phyloP scores from a whole-genome alignment of 331 rosid species.

The Malus hybrid region DNA sequence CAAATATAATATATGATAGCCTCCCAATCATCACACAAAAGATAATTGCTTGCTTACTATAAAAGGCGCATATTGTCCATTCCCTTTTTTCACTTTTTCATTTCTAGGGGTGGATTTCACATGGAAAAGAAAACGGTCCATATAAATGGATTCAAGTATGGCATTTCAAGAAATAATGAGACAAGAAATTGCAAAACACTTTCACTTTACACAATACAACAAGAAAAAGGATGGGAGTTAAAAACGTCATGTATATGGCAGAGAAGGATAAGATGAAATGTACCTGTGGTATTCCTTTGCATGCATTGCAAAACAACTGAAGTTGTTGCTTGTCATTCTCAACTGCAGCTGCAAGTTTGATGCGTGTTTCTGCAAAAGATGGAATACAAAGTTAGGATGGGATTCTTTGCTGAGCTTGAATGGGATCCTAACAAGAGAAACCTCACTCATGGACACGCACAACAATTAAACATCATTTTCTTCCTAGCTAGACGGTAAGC shows the following conservation, averaged over 20 bases:
- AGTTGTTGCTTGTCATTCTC: slow-evolving; percentile 76
- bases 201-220: no score
- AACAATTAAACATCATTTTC: slow-evolving; percentile 4
- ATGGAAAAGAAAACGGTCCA: no score
- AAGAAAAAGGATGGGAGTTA: background rate
- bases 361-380: slow-evolving; percentile 52
- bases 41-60: background rate
- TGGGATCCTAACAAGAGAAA: slow-evolving; percentile 6
- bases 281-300: slow-evolving; percentile 98
- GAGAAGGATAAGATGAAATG: slow-evolving; percentile 11
- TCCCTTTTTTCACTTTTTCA: no score
- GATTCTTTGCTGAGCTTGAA: slow-evolving; percentile 2
- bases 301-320: slow-evolving; percentile 78
- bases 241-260: background rate
- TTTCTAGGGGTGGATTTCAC: no score
- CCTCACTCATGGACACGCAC: background rate
- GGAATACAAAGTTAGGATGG: background rate
- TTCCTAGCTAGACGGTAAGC: slow-evolving; percentile 9
- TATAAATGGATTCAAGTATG: no score
- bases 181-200: no score
- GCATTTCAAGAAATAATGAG: no score
- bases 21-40: background rate
- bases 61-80: no score
- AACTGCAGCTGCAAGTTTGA: slow-evolving; percentile 77
- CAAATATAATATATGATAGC: slow-evolving; percentile 1